Percentiles rank a stretch among this genome's conserved stretches.
Evolutionary conservation across 2,329 filamentous ascomycete genomes (phyloP).

Genomic region (Ophiostoma ips): DNA sequence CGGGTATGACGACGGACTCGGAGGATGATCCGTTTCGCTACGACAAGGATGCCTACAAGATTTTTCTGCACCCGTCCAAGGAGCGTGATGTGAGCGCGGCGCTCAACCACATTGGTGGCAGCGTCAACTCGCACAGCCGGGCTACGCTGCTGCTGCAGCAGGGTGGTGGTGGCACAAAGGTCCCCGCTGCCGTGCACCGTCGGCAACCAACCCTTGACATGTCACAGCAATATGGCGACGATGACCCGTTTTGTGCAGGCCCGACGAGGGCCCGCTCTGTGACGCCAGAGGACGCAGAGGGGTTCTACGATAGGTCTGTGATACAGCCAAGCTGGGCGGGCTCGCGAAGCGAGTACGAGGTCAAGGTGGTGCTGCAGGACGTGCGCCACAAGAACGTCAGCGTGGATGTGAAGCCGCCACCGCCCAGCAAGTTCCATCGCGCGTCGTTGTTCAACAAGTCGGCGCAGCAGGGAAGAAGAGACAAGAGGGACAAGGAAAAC

Average conservation of each 20-base stretch:
- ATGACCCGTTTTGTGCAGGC: neutral
- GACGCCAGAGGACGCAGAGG: constrained; percentile 7
- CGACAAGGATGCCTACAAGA: constrained; percentile 25
- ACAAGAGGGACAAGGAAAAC: constrained; percentile 1
- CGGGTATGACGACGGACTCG: constrained; percentile 20
- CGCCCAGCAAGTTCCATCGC: neutral
- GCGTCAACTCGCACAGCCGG: constrained; percentile 15
- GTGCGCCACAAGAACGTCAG: neutral
- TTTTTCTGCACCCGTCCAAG: constrained; percentile 24
- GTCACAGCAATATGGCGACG: neutral
- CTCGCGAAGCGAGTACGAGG: constrained; percentile 9
- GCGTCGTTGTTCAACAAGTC: neutral
- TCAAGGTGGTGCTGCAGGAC: constrained; percentile 15
- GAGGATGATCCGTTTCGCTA: constrained; percentile 33
- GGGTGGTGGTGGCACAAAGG: no score
- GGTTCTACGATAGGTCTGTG: constrained; percentile 10
- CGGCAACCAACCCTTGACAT: constrained; percentile 6
- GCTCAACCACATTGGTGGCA: constrained; percentile 20
- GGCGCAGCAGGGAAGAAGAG: no score
- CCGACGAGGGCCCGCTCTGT: constrained; percentile 1
- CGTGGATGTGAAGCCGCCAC: neutral
- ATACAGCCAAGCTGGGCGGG: constrained; percentile 10
- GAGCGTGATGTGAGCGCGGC: constrained; percentile 31
- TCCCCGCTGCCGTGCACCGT: no score
- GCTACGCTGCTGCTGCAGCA: constrained; percentile 12